Percentiles rank a stretch among this genome's conserved stretches.
Evolutionary conservation across 2,329 filamentous ascomycete species (phyloP).

Genomic region (Fusarium sp.): DNA sequence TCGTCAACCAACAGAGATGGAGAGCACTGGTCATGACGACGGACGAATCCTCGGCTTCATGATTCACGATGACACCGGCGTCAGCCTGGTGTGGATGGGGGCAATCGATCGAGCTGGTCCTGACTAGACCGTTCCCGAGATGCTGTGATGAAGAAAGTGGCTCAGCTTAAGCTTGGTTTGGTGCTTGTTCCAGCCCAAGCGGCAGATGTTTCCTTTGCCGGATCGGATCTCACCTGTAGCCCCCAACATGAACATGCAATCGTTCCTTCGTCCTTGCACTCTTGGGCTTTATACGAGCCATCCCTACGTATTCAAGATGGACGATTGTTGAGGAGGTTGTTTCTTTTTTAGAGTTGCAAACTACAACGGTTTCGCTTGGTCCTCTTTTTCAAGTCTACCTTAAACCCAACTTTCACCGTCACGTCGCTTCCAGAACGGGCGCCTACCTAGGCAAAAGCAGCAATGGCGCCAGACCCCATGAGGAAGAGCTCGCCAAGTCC

Average conservation of each 20-base stretch:
- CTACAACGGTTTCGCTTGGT: background rate
- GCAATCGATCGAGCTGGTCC: background rate
- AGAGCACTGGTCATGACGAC: slow-evolving; percentile 3
- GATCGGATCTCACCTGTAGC: slow-evolving; percentile 12
- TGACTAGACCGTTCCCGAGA: background rate
- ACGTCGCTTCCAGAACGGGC: background rate
- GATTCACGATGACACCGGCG: slow-evolving; percentile 6
- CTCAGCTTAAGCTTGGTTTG: slow-evolving; percentile 1
- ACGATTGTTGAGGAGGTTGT: background rate
- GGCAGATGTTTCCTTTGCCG: slow-evolving; percentile 13
- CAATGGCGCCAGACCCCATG: slow-evolving; percentile 7
- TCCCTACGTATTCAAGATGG: background rate
- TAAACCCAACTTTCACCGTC: slow-evolving; percentile 5
- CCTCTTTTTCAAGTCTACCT: background rate
- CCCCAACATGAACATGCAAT: background rate
- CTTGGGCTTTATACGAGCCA: too few relatives aligned
- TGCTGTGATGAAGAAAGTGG: background rate
- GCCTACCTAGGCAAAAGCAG: slow-evolving; percentile 16
- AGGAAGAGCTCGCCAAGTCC: slow-evolving; percentile 14
- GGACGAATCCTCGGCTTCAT: background rate
- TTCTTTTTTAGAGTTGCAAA: background rate
- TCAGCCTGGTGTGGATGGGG: background rate
- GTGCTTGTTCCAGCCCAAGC: slow-evolving; percentile 21
- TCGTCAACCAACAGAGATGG: slow-evolving; percentile 3
- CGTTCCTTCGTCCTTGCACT: background rate